A percentile compares a stretch with the other conserved stretches of the same genome.
These are phyloP conservation scores for Leucosporidium creatinivorum DNA, from an alignment of 768 basidiomycete species.

Conservation along the genomic window DNA sequence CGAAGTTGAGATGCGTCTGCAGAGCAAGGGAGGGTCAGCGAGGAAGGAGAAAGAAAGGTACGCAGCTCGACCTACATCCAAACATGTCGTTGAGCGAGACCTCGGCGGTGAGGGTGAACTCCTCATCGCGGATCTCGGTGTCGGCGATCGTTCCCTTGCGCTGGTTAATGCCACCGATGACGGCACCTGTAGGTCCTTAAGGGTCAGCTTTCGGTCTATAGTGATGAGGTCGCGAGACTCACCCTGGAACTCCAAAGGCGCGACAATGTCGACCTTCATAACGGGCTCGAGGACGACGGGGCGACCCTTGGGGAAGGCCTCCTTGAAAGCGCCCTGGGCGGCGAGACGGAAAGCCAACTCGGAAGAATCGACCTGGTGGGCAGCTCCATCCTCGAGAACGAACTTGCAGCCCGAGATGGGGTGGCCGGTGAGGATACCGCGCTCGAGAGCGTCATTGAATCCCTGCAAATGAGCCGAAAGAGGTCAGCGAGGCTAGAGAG, in stretches of 20 bases:
- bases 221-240: background rate
- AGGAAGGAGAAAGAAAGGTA: background rate
- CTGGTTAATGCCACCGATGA: constrained; percentile 88
- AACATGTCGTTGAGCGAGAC: constrained; percentile 98
- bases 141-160: constrained; percentile 90
- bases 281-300: constrained; percentile 92
- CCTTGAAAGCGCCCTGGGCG: constrained; percentile 84
- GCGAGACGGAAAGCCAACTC: constrained; percentile 91
- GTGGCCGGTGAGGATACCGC: constrained; percentile 82
- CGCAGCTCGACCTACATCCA: constrained; percentile 29
- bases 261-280: constrained; percentile 96
- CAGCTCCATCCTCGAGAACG: constrained; percentile 82
- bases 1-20: constrained; percentile 88
- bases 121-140: constrained; percentile 92
- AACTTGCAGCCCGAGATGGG: constrained; percentile 76
- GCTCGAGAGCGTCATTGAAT: constrained; percentile 87
- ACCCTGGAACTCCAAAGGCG: constrained; percentile 87
- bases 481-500: constrained; percentile 1
- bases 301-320: constrained; percentile 66
- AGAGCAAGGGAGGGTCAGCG: background rate
- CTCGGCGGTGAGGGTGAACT: constrained; percentile 84
- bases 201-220: background rate
- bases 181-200: constrained; percentile 50
- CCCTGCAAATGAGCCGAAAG: constrained; percentile 51
- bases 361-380: constrained; percentile 90